phyloP scores from a whole-genome alignment of 139 green algal species.

The Pleodorina starrii region DNA sequence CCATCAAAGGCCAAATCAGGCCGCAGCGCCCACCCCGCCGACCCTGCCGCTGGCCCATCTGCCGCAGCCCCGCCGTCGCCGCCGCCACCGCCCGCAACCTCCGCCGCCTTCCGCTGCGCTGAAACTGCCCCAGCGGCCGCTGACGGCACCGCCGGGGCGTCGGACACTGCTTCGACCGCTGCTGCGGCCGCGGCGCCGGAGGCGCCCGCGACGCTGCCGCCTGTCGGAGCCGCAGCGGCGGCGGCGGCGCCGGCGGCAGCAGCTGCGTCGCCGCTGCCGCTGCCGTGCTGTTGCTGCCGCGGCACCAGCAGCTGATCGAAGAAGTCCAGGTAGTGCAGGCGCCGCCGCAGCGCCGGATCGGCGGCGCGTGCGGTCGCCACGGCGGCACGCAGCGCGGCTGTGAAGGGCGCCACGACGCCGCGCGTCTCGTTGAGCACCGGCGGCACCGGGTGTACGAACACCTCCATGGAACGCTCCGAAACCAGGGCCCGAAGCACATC shows the following conservation, averaged over 20 bases:
- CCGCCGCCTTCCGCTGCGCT: not conserved
- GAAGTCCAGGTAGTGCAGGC: slow-evolving; percentile 81
- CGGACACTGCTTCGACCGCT: not conserved
- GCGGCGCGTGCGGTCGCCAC: slow-evolving; percentile 44
- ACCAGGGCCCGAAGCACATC: not conserved
- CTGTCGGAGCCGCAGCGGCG: not conserved
- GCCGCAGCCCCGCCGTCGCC: not conserved
- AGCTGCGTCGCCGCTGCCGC: not conserved
- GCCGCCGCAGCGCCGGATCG: not conserved
- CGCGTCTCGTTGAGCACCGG: slow-evolving; percentile 79
- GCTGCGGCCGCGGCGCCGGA: not conserved
- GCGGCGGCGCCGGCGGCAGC: too few relatives aligned
- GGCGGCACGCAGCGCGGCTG: slow-evolving; percentile 43
- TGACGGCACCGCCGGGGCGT: not conserved
- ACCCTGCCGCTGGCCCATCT: not conserved
- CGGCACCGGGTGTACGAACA: slow-evolving; percentile 83
- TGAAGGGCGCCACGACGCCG: slow-evolving; percentile 70
- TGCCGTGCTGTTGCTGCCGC: not conserved
- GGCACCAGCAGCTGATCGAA: slow-evolving; percentile 66
- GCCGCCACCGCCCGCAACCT: not conserved
- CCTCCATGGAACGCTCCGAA: slow-evolving; percentile 26
- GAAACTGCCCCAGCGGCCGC: not conserved
- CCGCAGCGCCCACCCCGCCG: slow-evolving; percentile 45
- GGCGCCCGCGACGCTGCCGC: not conserved
- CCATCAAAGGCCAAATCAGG: slow-evolving; percentile 70